Conservation (phyloP, 768 basidiomycete genomes). For the Tricholoma saponaceum region DNA sequence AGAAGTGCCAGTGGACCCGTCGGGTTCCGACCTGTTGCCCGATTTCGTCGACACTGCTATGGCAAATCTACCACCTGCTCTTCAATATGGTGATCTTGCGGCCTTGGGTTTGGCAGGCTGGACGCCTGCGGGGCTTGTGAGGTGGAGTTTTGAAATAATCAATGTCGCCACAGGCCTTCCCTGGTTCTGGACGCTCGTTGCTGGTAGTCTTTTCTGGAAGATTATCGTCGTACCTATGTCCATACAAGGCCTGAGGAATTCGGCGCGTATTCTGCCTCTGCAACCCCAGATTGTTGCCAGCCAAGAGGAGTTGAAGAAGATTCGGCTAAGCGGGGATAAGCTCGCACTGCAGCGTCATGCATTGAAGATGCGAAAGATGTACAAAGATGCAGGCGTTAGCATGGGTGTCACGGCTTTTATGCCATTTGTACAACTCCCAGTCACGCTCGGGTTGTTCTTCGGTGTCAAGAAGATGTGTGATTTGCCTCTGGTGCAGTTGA, state of each 20-base stretch:
- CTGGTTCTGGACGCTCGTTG: constrained; percentile 83
- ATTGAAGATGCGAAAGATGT: constrained; percentile 50
- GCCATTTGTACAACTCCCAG: constrained; percentile 63
- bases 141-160: constrained; percentile 61
- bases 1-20: neutral
- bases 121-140: constrained; percentile 61
- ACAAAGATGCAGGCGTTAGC: constrained; percentile 62
- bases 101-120: constrained; percentile 60
- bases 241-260: constrained; percentile 51
- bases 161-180: constrained; percentile 69
- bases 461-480: constrained; percentile 69
- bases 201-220: constrained; percentile 59
- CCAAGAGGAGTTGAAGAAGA: constrained; percentile 39
- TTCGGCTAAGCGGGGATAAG: constrained; percentile 30
- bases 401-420: constrained; percentile 48
- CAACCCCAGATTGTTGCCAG: constrained; percentile 47
- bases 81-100: constrained; percentile 71
- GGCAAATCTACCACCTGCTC: constrained; percentile 33
- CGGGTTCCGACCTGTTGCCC: constrained; percentile 5
- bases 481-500: constrained; percentile 70
- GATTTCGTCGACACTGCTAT: constrained; percentile 22
- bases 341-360: constrained; percentile 52
- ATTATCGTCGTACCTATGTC: constrained; percentile 56
- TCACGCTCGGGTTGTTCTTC: constrained; percentile 82
- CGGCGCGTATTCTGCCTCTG: constrained; percentile 56